These are phyloP conservation scores for Pseudogymnoascus sp. DNA, from an alignment of 2,329 filamentous ascomycete species.

Conservation along the genomic window DNA sequence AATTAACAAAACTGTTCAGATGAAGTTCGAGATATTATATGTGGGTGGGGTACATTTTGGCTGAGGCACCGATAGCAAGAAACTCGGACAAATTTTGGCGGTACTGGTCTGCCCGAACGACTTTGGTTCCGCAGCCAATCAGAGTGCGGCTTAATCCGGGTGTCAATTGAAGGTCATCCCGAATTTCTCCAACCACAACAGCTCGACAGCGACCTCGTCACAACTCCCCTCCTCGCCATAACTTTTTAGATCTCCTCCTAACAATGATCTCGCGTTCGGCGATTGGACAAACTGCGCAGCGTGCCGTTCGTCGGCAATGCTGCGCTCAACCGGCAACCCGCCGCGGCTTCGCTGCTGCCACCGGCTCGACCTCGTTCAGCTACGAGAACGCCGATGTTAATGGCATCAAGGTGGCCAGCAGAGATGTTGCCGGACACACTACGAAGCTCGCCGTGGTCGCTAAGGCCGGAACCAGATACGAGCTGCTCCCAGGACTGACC, in stretches of 20 bases:
- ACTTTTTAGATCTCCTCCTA: constrained; percentile 34
- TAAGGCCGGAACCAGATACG: constrained; percentile 90
- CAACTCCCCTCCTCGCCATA: constrained; percentile 14
- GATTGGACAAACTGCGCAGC: constrained; percentile 56
- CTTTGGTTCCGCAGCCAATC: constrained; percentile 8
- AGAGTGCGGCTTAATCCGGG: constrained; percentile 6
- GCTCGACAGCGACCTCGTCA: constrained; percentile 18
- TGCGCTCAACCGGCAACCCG: constrained; percentile 47
- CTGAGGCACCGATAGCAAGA: constrained; percentile 9
- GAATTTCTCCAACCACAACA: constrained; percentile 12
- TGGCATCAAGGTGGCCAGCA: constrained; percentile 86
- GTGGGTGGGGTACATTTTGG: constrained; percentile 4
- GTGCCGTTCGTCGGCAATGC: constrained; percentile 52
- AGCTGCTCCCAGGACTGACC: constrained; percentile 81
- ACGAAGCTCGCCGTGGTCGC: constrained; percentile 86
- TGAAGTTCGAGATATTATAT: constrained; percentile 5
- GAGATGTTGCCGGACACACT: constrained; percentile 81
- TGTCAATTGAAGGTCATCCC: constrained; percentile 10
- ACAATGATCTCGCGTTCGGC: constrained; percentile 62
- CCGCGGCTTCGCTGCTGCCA: constrained; percentile 52
- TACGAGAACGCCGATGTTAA: constrained; percentile 81
- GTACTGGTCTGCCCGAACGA: neutral
- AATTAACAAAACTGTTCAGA: constrained; percentile 7
- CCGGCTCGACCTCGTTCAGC: constrained; percentile 68
- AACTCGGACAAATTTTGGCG: constrained; percentile 10